Conservation (phyloP, 768 basidiomycete genomes). For the Lactarius trivialis region DNA sequence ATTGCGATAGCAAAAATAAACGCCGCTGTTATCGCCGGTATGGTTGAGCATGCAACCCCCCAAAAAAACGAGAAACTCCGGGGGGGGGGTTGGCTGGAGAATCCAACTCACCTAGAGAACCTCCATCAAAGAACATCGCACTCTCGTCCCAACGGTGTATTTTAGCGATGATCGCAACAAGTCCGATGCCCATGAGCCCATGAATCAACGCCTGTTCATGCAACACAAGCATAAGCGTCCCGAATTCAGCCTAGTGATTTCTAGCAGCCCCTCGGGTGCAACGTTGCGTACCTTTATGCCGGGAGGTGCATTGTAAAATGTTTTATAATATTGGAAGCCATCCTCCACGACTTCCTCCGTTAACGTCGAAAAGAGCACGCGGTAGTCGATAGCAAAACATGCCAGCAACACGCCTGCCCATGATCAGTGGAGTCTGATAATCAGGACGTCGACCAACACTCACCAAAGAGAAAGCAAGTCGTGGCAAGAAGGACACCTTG, state of each 20-base stretch:
- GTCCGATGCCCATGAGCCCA: constrained; percentile 71
- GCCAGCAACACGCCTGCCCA: constrained; percentile 69
- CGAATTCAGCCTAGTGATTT: not conserved
- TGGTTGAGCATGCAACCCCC: not conserved
- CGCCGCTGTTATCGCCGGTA: constrained; percentile 40
- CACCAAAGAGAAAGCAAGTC: constrained; percentile 86
- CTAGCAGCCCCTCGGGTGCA: not conserved
- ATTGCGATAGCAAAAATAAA: constrained; percentile 73
- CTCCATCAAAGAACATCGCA: constrained; percentile 93
- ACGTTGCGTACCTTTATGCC: constrained; percentile 75
- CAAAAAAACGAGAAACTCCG: not conserved
- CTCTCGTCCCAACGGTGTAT: constrained; percentile 86
- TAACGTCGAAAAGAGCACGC: constrained; percentile 64
- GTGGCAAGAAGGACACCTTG: constrained; percentile 85
- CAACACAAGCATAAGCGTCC: constrained; percentile 2
- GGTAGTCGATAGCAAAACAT: constrained; percentile 83
- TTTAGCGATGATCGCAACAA: constrained; percentile 71
- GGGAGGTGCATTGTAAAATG: constrained; percentile 88
- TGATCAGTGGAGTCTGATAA: constrained; percentile 5
- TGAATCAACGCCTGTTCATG: constrained; percentile 73
- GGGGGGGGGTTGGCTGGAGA: not conserved
- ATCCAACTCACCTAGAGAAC: constrained; percentile 60
- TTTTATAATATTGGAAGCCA: constrained; percentile 85
- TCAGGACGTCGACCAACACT: constrained; percentile 26
- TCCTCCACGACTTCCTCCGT: constrained; percentile 62